These are phyloP conservation scores for Zoysia pacifica DNA, from an alignment of 176 grass and related monocot species.

Conservation along the genomic window DNA sequence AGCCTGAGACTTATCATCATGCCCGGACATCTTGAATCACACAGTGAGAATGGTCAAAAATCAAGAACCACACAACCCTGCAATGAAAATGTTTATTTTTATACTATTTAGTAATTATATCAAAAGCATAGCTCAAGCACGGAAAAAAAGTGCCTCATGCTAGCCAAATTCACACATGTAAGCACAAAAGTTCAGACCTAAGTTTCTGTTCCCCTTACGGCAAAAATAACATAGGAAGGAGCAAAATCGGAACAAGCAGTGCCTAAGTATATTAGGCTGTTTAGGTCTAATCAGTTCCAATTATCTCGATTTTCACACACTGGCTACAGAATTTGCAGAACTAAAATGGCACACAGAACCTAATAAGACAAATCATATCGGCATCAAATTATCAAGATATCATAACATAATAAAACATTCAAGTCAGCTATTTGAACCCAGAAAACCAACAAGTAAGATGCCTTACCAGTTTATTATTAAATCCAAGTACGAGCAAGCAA, in stretches of 20 bases:
- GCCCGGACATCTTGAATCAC: constrained; percentile 56
- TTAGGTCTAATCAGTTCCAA: neutral
- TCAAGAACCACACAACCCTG: constrained; percentile 9
- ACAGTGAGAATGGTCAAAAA: neutral
- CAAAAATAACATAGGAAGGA: neutral
- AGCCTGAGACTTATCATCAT: constrained; percentile 53
- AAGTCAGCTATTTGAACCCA: neutral
- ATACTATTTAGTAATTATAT: neutral
- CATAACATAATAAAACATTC: neutral
- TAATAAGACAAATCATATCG: neutral
- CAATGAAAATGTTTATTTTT: neutral
- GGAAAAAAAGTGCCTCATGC: neutral
- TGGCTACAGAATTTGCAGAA: neutral
- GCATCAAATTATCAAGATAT: neutral
- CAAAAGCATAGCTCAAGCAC: neutral
- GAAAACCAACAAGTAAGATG: neutral
- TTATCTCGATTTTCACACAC: neutral
- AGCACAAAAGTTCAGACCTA: neutral
- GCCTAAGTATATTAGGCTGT: neutral
- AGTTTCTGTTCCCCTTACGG: neutral
- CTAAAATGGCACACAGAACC: neutral
- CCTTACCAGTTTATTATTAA: neutral
- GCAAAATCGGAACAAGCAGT: neutral
- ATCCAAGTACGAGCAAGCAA: neutral
- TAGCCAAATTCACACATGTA: neutral